Base-by-base conservation (phyloP, 768 basidiomycete genomes). In the Pisolithus marmoratus region DNA sequence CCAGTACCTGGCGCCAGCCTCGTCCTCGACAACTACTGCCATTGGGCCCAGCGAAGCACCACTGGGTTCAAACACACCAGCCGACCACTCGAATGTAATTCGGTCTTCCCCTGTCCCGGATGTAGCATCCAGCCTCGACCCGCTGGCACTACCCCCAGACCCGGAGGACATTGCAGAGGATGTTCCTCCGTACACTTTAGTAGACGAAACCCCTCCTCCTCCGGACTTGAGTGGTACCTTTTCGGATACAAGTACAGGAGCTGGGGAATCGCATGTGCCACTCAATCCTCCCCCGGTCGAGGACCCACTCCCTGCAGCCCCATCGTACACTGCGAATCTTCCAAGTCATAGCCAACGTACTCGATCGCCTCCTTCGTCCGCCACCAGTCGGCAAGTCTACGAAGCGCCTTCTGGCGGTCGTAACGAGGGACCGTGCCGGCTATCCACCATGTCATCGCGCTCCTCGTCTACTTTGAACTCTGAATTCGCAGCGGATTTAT, bases 201-300 rank as follows among this genome's bases (percentile, higher is more conserved):
- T 51, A 5, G 50, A 51, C 14, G 27, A 51, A 20, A 51, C 43
- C 3, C 44, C 48, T 29, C 48, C 48, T 9, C 48, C 48, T 15
- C 47, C 37, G 14, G 38, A 49, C 19, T 40, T 38, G 38, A 8
- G 5, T 11, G 37, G n/a, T n/a, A n/a, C n/a, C n/a, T n/a, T n/a
- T n/a, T n/a, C n/a, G n/a, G n/a, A 34, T 34, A 5, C 34, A 12
- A 5, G 15, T 34, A 15, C 34, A 12, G 14, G 34, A 34, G 12
- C 12, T 34, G 12, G 34, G 34, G 34, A 34, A 34, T 34, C 14
- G 12, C 14, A 29, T 42, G 17, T 8, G 0, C 48, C 3, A 19
- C 19, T 41, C n/a, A 3, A 42, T 11, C 3, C 38, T 19, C 11
- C 20, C 4, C 19, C 40, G 8, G 12, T 15, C 3, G 27, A 8